A percentile compares a stretch with the other conserved stretches of the same genome.
Evolutionary conservation across 2,329 filamentous ascomycete species (phyloP).

Genomic region (Calonectria fujianensis): DNA sequence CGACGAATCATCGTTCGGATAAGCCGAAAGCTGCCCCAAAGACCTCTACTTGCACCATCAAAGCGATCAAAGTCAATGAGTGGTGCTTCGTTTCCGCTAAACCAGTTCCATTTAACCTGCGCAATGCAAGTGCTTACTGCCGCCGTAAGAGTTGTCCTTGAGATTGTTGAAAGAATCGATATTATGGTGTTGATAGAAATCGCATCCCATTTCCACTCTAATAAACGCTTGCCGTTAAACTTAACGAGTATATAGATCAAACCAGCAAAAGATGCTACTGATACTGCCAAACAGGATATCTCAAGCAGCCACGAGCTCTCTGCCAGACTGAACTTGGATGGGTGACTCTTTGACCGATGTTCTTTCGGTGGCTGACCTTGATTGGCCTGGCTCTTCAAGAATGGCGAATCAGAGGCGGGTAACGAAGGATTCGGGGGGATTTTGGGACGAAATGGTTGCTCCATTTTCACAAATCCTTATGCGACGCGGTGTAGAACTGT

Average conservation of each 20-base stretch:
- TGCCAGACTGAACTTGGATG: background rate
- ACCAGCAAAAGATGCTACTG: slow-evolving; percentile 7
- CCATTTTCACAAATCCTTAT: background rate
- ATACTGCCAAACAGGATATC: background rate
- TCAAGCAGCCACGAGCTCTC: background rate
- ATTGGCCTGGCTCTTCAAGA: background rate
- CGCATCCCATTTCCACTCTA: slow-evolving; percentile 36
- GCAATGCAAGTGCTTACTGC: slow-evolving; percentile 42
- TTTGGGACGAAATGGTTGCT: background rate
- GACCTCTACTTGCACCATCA: slow-evolving; percentile 43
- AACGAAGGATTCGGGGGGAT: background rate
- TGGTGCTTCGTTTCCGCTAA: background rate
- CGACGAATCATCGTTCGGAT: slow-evolving; percentile 24
- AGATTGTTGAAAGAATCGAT: slow-evolving; percentile 38
- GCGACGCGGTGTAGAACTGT: background rate
- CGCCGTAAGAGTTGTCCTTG: slow-evolving; percentile 22
- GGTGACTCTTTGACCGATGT: background rate
- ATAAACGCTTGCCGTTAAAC: slow-evolving; percentile 31
- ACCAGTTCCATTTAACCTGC: slow-evolving; percentile 47
- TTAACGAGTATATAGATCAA: slow-evolving; percentile 8
- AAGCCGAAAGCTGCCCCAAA: slow-evolving; percentile 39
- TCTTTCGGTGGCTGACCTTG: background rate
- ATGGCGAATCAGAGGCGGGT: background rate
- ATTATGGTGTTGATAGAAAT: slow-evolving; percentile 41
- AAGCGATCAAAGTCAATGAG: slow-evolving; percentile 46